Conservation (phyloP, 2,329 filamentous ascomycete genomes). For the Emericellopsis cladophorae region DNA sequence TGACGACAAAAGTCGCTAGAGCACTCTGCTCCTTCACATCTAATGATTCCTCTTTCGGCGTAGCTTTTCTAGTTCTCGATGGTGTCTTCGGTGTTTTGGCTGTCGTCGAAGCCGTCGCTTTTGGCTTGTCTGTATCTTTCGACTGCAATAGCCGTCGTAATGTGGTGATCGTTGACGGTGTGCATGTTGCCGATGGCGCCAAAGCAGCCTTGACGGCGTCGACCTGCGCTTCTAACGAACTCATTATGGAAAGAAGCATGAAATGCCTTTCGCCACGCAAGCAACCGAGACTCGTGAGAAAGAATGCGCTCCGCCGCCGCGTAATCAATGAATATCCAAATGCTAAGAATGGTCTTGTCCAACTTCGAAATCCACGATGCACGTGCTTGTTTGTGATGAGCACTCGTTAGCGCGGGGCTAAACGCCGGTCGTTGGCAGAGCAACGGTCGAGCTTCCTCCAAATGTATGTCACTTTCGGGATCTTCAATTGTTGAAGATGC, state of each 20-base stretch:
- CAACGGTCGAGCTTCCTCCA: not conserved
- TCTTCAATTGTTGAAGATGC: too few species aligned
- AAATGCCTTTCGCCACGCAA: too few species aligned
- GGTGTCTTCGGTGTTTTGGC: conserved; percentile 10
- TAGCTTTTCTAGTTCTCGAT: conserved; percentile 14
- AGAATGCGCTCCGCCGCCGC: too few species aligned
- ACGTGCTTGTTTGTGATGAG: too few species aligned
- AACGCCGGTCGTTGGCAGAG: too few species aligned
- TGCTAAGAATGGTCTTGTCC: too few species aligned
- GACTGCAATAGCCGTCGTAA: conserved; percentile 32
- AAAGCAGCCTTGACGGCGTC: conserved; percentile 42
- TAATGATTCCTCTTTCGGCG: conserved; percentile 1
- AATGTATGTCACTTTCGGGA: too few species aligned
- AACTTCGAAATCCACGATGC: too few species aligned
- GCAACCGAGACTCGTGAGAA: too few species aligned
- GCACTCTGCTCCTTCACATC: conserved; percentile 42
- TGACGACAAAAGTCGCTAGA: conserved; percentile 62
- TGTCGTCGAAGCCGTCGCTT: conserved; percentile 3
- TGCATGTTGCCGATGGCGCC: conserved; percentile 39
- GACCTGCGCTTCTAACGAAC: conserved; percentile 27
- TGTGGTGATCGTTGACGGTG: conserved; percentile 30
- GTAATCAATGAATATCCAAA: too few species aligned
- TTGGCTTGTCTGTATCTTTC: conserved; percentile 10
- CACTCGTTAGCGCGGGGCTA: too few species aligned
- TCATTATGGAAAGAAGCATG: conserved; percentile 18